These are phyloP conservation scores for Kernera saxatilis DNA, from an alignment of 345 rosid genomes.

Conservation along the genomic window DNA sequence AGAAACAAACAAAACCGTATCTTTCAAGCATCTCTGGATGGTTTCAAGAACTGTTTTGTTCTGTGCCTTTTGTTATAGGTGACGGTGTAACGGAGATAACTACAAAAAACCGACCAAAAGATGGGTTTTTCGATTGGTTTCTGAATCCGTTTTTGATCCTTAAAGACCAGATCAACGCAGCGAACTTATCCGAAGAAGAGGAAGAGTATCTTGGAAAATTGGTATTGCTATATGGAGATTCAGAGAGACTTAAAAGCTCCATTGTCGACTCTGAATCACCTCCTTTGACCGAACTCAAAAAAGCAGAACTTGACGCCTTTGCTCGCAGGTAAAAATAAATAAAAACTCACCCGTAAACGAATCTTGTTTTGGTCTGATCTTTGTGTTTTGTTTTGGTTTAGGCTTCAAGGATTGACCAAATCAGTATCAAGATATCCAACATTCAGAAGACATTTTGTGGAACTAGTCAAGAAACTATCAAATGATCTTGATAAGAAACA, in stretches of 20 bases:
- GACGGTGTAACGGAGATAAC: constrained; percentile 61
- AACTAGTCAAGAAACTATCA: constrained; percentile 45
- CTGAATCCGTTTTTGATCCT: constrained; percentile 76
- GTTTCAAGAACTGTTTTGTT: constrained; percentile 5
- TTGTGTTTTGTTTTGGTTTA: constrained; percentile 17
- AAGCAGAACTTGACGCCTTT: constrained; percentile 83
- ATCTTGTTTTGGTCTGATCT: not conserved
- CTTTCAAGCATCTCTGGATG: not conserved
- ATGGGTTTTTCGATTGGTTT: constrained; percentile 86
- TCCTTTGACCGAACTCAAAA: constrained; percentile 64
- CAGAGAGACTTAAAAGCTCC: constrained; percentile 48
- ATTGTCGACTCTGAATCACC: constrained; percentile 44
- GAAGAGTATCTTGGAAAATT: constrained; percentile 74
- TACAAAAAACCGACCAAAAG: constrained; percentile 69
- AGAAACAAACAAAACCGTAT: not conserved
- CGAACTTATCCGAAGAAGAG: constrained; percentile 58
- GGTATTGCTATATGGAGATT: constrained; percentile 61
- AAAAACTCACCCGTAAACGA: not conserved
- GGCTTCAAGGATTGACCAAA: constrained; percentile 82
- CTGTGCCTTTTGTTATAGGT: constrained; percentile 38
- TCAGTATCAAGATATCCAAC: constrained; percentile 85
- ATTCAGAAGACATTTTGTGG: constrained; percentile 54
- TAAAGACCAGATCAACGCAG: constrained; percentile 84
- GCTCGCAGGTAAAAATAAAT: constrained; percentile 65
- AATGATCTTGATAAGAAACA: constrained; percentile 59